Conservation (phyloP, 1,139 yeast genomes). For the Meyerozyma athensensis region DNA sequence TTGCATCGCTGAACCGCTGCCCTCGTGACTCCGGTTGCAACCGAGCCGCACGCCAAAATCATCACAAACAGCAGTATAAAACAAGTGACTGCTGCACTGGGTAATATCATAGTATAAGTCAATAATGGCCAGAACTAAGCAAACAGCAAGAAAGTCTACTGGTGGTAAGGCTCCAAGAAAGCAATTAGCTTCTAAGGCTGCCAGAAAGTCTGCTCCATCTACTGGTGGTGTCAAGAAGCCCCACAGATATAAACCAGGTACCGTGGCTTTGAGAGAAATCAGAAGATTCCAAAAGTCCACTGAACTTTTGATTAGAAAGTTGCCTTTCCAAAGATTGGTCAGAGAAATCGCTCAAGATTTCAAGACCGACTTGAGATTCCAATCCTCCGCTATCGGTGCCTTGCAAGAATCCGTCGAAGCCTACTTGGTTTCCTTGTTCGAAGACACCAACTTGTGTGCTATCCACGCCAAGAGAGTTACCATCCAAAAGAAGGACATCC, state of each 20-base stretch:
- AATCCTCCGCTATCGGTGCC: constrained; percentile 98
- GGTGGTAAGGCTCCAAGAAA: constrained; percentile 99
- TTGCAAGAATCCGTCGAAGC: constrained; percentile 99
- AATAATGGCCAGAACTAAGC: constrained; percentile 96
- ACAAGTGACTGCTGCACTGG: neutral
- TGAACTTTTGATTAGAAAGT: constrained; percentile 93
- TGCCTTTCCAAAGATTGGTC: constrained; percentile 98
- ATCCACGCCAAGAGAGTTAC: constrained; percentile 89
- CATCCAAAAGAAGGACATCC: constrained; percentile 50
- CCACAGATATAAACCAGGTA: constrained; percentile 99
- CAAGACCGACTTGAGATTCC: constrained; percentile 98
- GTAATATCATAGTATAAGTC: constrained; percentile 1
- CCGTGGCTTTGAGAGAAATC: constrained; percentile 98
- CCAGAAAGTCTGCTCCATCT: constrained; percentile 97
- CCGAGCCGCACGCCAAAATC: neutral
- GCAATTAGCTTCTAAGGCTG: constrained; percentile 98
- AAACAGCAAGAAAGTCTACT: constrained; percentile 97
- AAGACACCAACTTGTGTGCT: constrained; percentile 98
- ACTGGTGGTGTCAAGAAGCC: constrained; percentile 99
- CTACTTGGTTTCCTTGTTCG: constrained; percentile 80
- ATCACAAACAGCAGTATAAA: constrained; percentile 2
- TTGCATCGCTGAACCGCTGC: neutral
- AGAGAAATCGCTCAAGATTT: constrained; percentile 98
- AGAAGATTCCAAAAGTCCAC: constrained; percentile 99
- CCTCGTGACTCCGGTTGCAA: neutral